Evolutionary conservation across 2,329 filamentous ascomycete species (phyloP).

Genomic region (Geosmithia flava): DNA sequence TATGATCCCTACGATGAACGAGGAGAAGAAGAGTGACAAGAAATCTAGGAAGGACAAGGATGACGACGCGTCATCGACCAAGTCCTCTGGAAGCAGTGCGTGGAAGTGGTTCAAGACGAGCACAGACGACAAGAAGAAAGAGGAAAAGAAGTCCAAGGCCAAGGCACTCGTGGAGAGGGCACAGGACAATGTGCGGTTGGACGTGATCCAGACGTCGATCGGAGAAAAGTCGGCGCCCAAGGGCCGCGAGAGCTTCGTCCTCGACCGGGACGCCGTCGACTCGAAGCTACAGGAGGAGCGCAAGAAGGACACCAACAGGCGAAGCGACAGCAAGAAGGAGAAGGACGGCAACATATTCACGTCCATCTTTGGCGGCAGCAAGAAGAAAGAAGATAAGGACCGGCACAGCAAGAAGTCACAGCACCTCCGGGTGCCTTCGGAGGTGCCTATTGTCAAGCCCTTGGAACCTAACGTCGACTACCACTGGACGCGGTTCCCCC

Average conservation of each 20-base stretch:
- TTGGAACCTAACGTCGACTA: slow-evolving; percentile 86
- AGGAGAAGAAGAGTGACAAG: slow-evolving; percentile 65
- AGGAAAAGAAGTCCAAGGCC: slow-evolving; percentile 55
- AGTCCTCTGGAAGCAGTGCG: slow-evolving; percentile 44
- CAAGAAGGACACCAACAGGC: slow-evolving; percentile 67
- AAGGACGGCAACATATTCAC: slow-evolving; percentile 91
- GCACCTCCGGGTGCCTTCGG: slow-evolving; percentile 67
- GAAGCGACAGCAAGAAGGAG: slow-evolving; percentile 73
- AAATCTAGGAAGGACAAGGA: slow-evolving; percentile 65
- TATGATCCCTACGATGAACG: slow-evolving; percentile 63
- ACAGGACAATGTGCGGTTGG: slow-evolving; percentile 72
- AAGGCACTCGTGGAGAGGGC: slow-evolving; percentile 42
- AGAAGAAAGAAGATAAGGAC: slow-evolving; percentile 76
- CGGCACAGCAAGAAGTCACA: slow-evolving; percentile 61
- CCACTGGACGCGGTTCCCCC: slow-evolving; percentile 89
- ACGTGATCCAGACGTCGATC: slow-evolving; percentile 79
- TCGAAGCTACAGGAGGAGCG: slow-evolving; percentile 66
- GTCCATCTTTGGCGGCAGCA: slow-evolving; percentile 79
- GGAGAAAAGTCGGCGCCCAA: slow-evolving; percentile 44
- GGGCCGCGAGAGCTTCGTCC: slow-evolving; percentile 69
- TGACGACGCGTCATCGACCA: slow-evolving; percentile 45
- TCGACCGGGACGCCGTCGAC: slow-evolving; percentile 67
- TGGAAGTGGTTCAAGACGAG: slow-evolving; percentile 74
- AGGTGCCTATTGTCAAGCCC: slow-evolving; percentile 57
- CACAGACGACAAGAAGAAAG: slow-evolving; percentile 52